Base-by-base conservation (phyloP, 108 stramenopile genomes). In the Phaeodactylum tricornutum region DNA sequence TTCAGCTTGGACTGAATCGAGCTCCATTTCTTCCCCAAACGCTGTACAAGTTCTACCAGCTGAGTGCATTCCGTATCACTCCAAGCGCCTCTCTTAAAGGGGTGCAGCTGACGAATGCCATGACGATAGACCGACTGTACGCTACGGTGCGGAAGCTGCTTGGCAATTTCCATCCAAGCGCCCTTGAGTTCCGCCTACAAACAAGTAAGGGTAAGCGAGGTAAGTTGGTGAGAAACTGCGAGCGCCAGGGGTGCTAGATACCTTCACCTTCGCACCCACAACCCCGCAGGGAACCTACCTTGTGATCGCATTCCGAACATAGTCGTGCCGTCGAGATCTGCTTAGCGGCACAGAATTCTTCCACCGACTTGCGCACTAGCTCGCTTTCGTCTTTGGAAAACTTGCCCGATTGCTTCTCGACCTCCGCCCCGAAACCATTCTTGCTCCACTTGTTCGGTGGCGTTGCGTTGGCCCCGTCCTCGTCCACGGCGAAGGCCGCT, bases 161-260 rank as follows among this genome's bases (percentile, higher is more conserved):
- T 76, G 32, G 83, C 74, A 42, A 89, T 89, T 59, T 84, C 73
- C 62, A 72, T 66, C 87, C 87, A 89, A 3, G 83, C 82, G n/a
- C 83, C 83, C 42, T 81, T 79, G 7, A 78, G 62, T 22, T 80
- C 78, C 1, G 68, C 60, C n/a, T n/a, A n/a, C n/a, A n/a, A n/a
- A n/a, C n/a, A n/a, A n/a, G n/a, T n/a, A n/a, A n/a, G n/a, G n/a
- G n/a, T n/a, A n/a, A n/a, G n/a, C n/a, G n/a, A n/a, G n/a, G n/a
- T n/a, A n/a, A n/a, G n/a, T n/a, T n/a, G n/a, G n/a, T n/a, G n/a
- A n/a, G n/a, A n/a, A n/a, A n/a, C n/a, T n/a, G n/a, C n/a, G n/a
- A n/a, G n/a, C n/a, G n/a, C n/a, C n/a, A n/a, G n/a, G n/a, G n/a
- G n/a, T n/a, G n/a, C n/a, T n/a, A n/a, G n/a, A n/a, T n/a, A n/a